These are phyloP conservation scores for Naganishia sp. DNA, from an alignment of 1,284 basidiomycete species.

Conservation along the genomic window DNA sequence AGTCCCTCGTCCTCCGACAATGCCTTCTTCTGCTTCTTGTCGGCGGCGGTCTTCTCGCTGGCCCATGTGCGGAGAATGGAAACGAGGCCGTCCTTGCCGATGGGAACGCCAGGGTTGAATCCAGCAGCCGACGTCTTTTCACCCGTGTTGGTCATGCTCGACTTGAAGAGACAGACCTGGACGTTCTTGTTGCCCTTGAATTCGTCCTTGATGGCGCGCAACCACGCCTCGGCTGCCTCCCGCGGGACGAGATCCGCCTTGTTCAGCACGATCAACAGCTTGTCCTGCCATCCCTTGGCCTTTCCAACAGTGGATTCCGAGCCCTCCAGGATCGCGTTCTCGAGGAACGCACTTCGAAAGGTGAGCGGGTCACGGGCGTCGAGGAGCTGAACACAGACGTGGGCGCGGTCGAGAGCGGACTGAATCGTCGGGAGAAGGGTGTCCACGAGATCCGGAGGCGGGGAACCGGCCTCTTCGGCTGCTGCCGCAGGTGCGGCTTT, in stretches of 20 bases:
- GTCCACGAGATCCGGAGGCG: conserved; percentile 62
- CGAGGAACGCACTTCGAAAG: conserved; percentile 66
- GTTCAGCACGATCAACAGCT: conserved; percentile 72
- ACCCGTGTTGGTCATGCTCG: conserved; percentile 59
- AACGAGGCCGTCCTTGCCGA: conserved; percentile 27
- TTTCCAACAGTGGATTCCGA: conserved; percentile 44
- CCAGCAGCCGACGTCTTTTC: background rate
- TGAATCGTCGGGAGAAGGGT: conserved; percentile 67
- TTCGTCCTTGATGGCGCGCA: conserved; percentile 66
- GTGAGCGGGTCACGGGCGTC: conserved; percentile 81
- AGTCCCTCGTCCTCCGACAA: conserved; percentile 48
- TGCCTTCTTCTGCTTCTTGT: conserved; percentile 11
- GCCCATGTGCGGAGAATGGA: conserved; percentile 22
- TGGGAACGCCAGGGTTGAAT: conserved; percentile 22
- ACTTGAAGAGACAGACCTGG: conserved; percentile 68
- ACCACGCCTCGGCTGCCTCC: conserved; percentile 77
- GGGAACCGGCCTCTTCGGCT: conserved; percentile 1
- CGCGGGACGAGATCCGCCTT: conserved; percentile 86
- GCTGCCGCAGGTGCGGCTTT: conserved; percentile 21
- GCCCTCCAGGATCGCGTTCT: conserved; percentile 58
- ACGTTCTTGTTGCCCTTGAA: conserved; percentile 22
- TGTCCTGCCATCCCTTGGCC: conserved; percentile 48
- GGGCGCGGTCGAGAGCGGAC: conserved; percentile 75
- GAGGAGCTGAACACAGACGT: conserved; percentile 80
- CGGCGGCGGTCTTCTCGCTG: conserved; percentile 13